These are phyloP conservation scores for Naganishia randhawae DNA, from an alignment of 768 basidiomycete genomes.

Conservation along the genomic window DNA sequence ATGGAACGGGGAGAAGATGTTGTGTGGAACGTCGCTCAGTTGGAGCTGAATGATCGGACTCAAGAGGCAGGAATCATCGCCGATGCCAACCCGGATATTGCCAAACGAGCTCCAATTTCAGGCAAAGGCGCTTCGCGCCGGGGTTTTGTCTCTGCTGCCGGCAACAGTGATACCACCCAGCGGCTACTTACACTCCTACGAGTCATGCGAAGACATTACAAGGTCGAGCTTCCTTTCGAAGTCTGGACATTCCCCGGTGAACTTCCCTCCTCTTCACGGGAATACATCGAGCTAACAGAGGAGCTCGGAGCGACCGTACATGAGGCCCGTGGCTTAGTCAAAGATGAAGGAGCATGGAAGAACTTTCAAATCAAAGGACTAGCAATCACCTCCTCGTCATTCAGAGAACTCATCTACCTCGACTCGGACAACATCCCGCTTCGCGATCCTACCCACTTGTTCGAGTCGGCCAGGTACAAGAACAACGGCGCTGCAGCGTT, in stretches of 20 bases:
- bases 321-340: constrained; percentile 30
- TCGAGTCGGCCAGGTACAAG: constrained; percentile 46
- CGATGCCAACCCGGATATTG: not conserved
- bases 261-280: constrained; percentile 29
- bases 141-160: constrained; percentile 52
- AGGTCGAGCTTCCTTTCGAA: constrained; percentile 51
- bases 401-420: constrained; percentile 52
- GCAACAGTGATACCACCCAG: constrained; percentile 52
- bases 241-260: constrained; percentile 53
- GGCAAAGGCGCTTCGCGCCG: constrained; percentile 24
- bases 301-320: constrained; percentile 47
- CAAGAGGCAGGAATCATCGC: not conserved
- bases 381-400: constrained; percentile 48
- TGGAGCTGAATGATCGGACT: constrained; percentile 23
- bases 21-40: constrained; percentile 5
- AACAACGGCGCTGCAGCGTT: constrained; percentile 45
- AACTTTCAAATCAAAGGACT: constrained; percentile 52
- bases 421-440: constrained; percentile 53
- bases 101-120: constrained; percentile 5
- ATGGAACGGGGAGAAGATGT: constrained; percentile 40
- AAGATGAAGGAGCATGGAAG: constrained; percentile 37
- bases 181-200: constrained; percentile 49
- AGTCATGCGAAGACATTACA: constrained; percentile 45
- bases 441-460: constrained; percentile 51
- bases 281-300: constrained; percentile 35